These are phyloP conservation scores for Cryptococcus jaspeensis DNA, from an alignment of 1,284 basidiomycete species.

Conservation along the genomic window DNA sequence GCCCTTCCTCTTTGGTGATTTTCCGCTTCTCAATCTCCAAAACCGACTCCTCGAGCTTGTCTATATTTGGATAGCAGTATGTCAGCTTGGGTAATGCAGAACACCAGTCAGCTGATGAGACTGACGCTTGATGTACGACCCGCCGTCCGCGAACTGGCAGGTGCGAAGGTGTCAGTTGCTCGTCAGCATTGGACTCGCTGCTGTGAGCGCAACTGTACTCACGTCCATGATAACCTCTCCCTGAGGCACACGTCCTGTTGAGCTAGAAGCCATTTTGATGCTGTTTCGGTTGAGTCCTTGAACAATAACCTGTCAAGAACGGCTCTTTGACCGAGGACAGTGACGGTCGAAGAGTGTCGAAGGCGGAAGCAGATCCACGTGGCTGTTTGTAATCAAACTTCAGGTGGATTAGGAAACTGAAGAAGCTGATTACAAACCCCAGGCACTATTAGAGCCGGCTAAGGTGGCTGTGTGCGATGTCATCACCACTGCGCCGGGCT, in stretches of 20 bases:
- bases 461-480: background rate
- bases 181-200: no score
- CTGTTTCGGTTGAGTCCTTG: background rate
- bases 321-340: no score
- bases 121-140: constrained; percentile 45
- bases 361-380: no score
- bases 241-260: constrained; percentile 39
- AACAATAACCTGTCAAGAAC: no score
- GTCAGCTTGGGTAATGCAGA: background rate
- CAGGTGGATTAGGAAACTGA: no score
- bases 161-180: constrained; percentile 5
- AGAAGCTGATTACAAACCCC: no score
- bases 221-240: constrained; percentile 48
- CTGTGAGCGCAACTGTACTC: no score
- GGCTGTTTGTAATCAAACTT: no score
- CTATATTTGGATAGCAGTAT: constrained; percentile 17
- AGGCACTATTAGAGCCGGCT: no score
- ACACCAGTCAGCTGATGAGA: background rate
- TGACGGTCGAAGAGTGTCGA: no score
- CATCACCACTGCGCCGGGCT: background rate
- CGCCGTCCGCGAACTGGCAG: constrained; percentile 45
- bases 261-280: constrained; percentile 25
- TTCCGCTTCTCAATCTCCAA: constrained; percentile 36
- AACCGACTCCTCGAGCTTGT: constrained; percentile 43
- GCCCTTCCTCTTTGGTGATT: constrained; percentile 40